A percentile compares a stretch with the other conserved stretches of the same genome.
These are phyloP conservation scores for Spizellomyces sp. DNA, from an alignment of 192 early-diverging fungal species.

Conservation along the genomic window DNA sequence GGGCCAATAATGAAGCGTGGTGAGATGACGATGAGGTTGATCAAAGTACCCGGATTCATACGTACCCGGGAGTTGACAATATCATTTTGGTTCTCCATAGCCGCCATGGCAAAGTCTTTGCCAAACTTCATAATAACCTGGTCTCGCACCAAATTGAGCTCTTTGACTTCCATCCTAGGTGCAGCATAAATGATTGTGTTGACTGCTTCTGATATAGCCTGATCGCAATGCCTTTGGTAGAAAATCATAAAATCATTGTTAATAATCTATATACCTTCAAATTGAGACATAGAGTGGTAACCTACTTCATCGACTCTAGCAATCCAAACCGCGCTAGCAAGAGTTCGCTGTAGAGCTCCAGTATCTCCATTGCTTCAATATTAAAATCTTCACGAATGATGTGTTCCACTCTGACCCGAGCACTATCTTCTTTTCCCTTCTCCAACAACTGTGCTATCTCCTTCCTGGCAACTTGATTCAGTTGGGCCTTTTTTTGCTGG, in stretches of 20 bases:
- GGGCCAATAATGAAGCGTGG: neutral
- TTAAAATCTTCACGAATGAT: conserved; percentile 94
- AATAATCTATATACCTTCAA: neutral
- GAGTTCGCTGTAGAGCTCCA: conserved; percentile 90
- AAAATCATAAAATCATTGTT: too few relatives aligned
- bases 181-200: conserved; percentile 92
- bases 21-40: neutral
- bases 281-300: neutral
- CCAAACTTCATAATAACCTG: conserved; percentile 80
- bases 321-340: conserved; percentile 85
- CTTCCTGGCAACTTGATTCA: conserved; percentile 71
- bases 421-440: conserved; percentile 82
- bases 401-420: conserved; percentile 80
- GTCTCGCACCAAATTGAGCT: conserved; percentile 57
- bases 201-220: conserved; percentile 82
- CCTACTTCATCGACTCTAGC: conserved; percentile 77
- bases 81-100: conserved; percentile 74
- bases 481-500: conserved; percentile 81
- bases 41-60: neutral
- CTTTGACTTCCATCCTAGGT: conserved; percentile 80
- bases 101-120: conserved; percentile 72
- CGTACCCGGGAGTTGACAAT: conserved; percentile 75
- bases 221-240: conserved; percentile 68
- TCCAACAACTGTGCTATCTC: conserved; percentile 85
- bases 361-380: conserved; percentile 91